Conservation (phyloP, 441 rosid species). For the Gossypium lobatum region DNA sequence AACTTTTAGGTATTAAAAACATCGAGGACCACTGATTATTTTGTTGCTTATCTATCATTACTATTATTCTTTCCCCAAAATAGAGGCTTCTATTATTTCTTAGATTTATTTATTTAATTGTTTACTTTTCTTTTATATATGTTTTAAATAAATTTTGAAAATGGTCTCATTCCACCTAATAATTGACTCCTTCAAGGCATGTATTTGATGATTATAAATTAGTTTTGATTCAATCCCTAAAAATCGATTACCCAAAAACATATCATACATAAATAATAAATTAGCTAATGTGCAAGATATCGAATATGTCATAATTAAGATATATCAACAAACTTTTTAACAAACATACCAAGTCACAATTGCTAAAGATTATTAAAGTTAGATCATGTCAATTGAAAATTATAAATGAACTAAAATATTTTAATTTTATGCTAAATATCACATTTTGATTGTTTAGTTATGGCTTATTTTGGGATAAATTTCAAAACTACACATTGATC, state of each 20-base stretch:
- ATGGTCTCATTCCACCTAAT: constrained; percentile 1
- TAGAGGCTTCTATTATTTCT: not conserved
- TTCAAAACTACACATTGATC: too few relatives aligned
- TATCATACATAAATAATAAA: not conserved
- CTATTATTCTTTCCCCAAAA: not conserved
- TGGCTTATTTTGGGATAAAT: too few relatives aligned
- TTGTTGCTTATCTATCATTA: constrained; percentile 12
- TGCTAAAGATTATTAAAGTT: too few relatives aligned
- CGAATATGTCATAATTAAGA: too few relatives aligned
- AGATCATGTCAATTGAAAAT: too few relatives aligned
- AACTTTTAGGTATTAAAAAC: not conserved
- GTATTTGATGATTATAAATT: not conserved
- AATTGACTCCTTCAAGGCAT: constrained; percentile 12
- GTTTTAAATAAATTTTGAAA: not conserved
- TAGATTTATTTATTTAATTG: not conserved
- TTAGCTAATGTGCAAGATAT: too few relatives aligned
- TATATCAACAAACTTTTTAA: too few relatives aligned
- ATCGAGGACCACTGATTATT: not conserved
- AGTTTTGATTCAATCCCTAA: not conserved
- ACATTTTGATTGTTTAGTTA: too few relatives aligned
- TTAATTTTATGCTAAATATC: too few relatives aligned
- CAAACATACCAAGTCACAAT: too few relatives aligned
- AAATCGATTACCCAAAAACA: not conserved
- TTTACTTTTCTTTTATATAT: not conserved
- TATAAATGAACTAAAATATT: too few relatives aligned